Conservation (phyloP, 371 early-diverging fungal species). For the Zychaea mexicana region DNA sequence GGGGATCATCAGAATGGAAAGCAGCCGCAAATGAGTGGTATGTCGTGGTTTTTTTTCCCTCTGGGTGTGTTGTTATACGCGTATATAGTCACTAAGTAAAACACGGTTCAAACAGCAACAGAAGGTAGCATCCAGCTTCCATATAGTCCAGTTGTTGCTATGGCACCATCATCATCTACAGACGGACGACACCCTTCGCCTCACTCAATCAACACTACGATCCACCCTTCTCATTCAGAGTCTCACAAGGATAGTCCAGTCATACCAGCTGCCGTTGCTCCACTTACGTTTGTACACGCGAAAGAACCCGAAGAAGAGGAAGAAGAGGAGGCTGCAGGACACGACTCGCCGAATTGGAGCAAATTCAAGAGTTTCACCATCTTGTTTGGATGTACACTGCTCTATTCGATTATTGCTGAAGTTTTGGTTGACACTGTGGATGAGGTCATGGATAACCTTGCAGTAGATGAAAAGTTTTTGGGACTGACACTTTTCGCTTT, state of each 20-base stretch:
- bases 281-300: constrained; percentile 25
- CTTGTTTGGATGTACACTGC: constrained; percentile 79
- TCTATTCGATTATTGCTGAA: constrained; percentile 90
- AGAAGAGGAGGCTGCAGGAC: constrained; percentile 75
- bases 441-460: constrained; percentile 61
- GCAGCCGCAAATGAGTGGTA: constrained; percentile 16
- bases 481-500: constrained; percentile 94
- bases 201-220: not conserved
- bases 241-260: not conserved
- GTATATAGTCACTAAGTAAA: no score
- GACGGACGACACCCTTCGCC: not conserved
- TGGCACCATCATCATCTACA: not conserved
- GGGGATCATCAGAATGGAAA: not conserved
- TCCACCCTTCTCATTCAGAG: not conserved
- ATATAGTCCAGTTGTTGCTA: not conserved
- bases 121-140: not conserved
- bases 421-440: constrained; percentile 80
- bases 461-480: constrained; percentile 85
- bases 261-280: not conserved
- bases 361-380: constrained; percentile 80
- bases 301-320: constrained; percentile 56
- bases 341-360: constrained; percentile 95
- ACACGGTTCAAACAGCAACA: not conserved
- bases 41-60: not conserved
- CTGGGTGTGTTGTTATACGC: no score